Percentiles rank a stretch among this genome's conserved stretches.
phyloP scores from a whole-genome alignment of 164 flowering plant genomes.

The Annona cherimola region DNA sequence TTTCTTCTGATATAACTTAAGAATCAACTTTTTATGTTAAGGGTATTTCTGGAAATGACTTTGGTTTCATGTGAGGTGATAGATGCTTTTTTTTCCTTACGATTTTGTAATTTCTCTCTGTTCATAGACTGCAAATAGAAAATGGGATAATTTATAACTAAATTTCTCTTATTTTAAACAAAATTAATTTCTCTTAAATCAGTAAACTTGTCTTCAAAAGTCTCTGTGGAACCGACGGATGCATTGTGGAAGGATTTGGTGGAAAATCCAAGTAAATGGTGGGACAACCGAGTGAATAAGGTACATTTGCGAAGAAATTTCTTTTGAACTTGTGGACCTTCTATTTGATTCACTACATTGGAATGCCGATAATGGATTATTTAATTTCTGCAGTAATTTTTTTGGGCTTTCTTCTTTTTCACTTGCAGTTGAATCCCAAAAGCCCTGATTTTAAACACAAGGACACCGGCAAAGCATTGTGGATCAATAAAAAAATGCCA shows the following conservation, averaged over 20 bases:
- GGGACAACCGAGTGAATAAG: conserved; percentile 67
- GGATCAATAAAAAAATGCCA: conserved; percentile 40
- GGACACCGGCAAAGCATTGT: conserved; percentile 45
- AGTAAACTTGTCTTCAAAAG: background rate
- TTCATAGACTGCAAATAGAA: too few relatives aligned
- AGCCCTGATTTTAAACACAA: conserved; percentile 66
- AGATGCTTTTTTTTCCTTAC: too few relatives aligned
- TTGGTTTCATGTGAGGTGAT: too few relatives aligned
- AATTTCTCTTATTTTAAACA: too few relatives aligned
- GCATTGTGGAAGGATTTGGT: conserved; percentile 58
- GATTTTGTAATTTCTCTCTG: too few relatives aligned
- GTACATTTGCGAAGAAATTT: conserved; percentile 12
- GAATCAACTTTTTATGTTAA: too few relatives aligned
- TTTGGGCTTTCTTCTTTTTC: background rate
- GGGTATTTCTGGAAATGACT: too few relatives aligned
- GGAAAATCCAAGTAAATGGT: conserved; percentile 62
- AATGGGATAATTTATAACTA: background rate
- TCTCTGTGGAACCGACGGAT: conserved; percentile 14
- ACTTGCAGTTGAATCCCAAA: conserved; percentile 20
- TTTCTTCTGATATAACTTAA: too few relatives aligned
- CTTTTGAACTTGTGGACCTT: background rate
- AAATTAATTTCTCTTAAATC: background rate
- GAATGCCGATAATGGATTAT: background rate
- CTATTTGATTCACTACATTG: background rate
- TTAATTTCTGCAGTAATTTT: background rate